phyloP scores from a whole-genome alignment of 2,329 filamentous ascomycete genomes.

The Penicillium brasilianum region DNA sequence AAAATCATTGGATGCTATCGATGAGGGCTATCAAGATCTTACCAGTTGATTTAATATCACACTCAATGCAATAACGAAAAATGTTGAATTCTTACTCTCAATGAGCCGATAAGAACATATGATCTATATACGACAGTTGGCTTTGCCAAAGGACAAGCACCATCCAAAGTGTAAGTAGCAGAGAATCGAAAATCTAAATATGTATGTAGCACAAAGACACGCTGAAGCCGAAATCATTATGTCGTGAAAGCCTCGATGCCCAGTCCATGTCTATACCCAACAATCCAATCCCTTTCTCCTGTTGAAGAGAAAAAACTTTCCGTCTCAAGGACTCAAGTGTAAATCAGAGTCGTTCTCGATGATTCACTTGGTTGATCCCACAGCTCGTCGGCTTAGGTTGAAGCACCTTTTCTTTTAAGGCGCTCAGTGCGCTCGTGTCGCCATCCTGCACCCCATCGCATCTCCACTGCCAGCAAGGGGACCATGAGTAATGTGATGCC shows the following conservation, averaged over 20 bases:
- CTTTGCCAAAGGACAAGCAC: background rate
- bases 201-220: conserved; percentile 5
- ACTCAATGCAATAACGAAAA: too few relatives aligned
- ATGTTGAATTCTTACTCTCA: too few relatives aligned
- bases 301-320: background rate
- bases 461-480: conserved; percentile 34
- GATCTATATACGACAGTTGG: conserved; percentile 3
- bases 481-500: conserved; percentile 34
- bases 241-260: conserved; percentile 11
- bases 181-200: conserved; percentile 3
- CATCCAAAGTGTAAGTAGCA: background rate
- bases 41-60: too few relatives aligned
- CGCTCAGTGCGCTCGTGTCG: conserved; percentile 31
- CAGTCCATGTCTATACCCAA: background rate
- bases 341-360: background rate
- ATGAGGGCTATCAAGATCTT: too few relatives aligned
- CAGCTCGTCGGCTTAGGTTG: background rate
- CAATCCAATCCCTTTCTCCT: background rate
- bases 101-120: background rate
- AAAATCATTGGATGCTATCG: too few relatives aligned
- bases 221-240: conserved; percentile 15
- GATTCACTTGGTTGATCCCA: background rate
- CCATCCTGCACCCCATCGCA: conserved; percentile 36
- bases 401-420: conserved; percentile 18
- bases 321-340: background rate